Base-by-base conservation (phyloP, 768 basidiomycete species). In the Trametes villosa region DNA sequence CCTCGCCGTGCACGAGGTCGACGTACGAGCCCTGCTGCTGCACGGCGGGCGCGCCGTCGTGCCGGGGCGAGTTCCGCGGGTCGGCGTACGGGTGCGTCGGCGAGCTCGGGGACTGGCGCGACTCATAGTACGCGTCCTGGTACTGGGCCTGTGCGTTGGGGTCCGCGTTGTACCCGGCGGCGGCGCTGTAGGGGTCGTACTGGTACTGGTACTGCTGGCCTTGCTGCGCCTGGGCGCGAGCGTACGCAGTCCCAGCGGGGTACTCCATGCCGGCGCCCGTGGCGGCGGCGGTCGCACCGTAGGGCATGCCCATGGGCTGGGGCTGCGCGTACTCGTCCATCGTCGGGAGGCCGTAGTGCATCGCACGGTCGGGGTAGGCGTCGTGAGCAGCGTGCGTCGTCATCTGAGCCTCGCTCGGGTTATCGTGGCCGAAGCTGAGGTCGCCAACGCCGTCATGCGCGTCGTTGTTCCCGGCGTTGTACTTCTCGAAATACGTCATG, bases 401-500 rank as follows among this genome's bases (percentile, higher is more conserved):
- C 38, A 54, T 20, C 18, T 64, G 53, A 13, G 48, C 54, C 13
- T 60, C 65, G 55, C 52, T 51, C 7, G 54, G 31, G 31, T 47
- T 47, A 36, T 52, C 53, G 45, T 51, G 53, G 45, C 56, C 47
- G 34, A 50, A 48, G 52, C 54, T 57, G 54, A 45, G 22, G 40
- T 66, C 54, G 36, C 42, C 40, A 26, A 22, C 47, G 27, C 29
- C 46, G 38, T 57, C 56, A 20, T 57, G 47, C 29, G 20, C 42
- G 56, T 57, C 56, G 36, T n/a, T 9, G 50, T 63, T 55, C 38
- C 49, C 29, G 54, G 52, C 45, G 58, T 53, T 34, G 62, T 68
- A 66, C 62, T 72, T 72, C 59, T 70, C 71, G 44, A 73, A 73
- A 66, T 68, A 71, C 29, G 63, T 59, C 44, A 66, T 66, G 52